A percentile compares a stretch with the other conserved stretches of the same genome.
phyloP scores from a whole-genome alignment of 768 basidiomycete genomes.

The Rhizopogon vesiculosus region DNA sequence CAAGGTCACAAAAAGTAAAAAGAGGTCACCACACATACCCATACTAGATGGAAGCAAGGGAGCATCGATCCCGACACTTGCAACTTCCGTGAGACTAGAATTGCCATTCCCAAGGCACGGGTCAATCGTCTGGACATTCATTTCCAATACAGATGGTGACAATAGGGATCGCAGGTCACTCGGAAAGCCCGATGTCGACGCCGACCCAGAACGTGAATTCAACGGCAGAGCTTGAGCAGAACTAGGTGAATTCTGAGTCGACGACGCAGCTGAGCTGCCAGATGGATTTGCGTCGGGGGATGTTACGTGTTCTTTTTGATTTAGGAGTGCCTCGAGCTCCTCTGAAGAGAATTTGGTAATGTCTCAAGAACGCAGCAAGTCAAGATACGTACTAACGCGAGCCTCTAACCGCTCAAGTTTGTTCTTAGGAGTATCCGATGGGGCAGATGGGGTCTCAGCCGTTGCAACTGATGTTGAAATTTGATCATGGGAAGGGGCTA shows the following conservation, averaged over 20 bases:
- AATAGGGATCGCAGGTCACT: neutral
- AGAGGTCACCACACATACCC: neutral
- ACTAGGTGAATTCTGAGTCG: constrained; percentile 17
- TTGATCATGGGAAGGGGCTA: neutral
- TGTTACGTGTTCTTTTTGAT: constrained; percentile 42
- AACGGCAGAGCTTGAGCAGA: constrained; percentile 19
- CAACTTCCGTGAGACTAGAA: neutral
- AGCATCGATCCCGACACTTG: neutral
- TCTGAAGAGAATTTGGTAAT: constrained; percentile 32
- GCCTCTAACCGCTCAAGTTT: constrained; percentile 61
- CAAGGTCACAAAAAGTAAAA: neutral
- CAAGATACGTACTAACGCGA: constrained; percentile 52
- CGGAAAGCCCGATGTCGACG: neutral
- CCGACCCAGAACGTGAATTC: neutral
- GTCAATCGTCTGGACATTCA: neutral
- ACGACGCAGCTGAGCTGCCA: neutral
- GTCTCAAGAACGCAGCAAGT: neutral
- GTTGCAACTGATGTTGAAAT: constrained; percentile 26
- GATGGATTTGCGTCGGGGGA: constrained; percentile 3
- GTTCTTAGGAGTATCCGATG: constrained; percentile 51
- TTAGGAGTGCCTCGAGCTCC: constrained; percentile 64
- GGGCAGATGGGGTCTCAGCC: constrained; percentile 29
- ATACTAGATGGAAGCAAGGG: neutral
- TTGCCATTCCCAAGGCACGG: neutral
- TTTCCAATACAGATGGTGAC: neutral